Evolutionary conservation across 1,139 yeast genomes (phyloP), one percentile per base, ranked within the genome.

Genomic region (Pichia sp.): DNA sequence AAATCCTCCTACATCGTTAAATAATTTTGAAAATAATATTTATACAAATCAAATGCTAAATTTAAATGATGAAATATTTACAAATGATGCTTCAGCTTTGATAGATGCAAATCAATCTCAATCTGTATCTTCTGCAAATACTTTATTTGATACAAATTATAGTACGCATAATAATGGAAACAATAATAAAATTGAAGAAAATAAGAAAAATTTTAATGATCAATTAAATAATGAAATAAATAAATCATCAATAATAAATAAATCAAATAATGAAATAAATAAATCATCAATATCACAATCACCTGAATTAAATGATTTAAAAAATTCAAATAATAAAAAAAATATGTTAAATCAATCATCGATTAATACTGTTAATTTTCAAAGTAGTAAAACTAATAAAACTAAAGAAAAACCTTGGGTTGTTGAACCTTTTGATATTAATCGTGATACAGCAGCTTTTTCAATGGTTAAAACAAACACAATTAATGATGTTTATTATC

Each of bases 341-440:
- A 30, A 30, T 30, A 30, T 7, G 8, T 30, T 8, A 30, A 30
- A 30, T 30, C 18, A 18, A 18, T 18, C 18, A 18, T 18, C 18
- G 18, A 18, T 18, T 18, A 18, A 18, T 30, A 30, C 32, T 30
- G 8, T 7, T 30, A 30, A 30, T 30, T 7, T 7, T 30, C 6
- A 30, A 7, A 30, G 8, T 30, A 30, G 8, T 30, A 30, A 33
- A 11, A 33, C 11, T 69, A 51, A 32, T 3, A 43, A 30, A 8
- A 7, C 5, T 7, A 44, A 42, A 25, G 44, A 42, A 25, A 67
- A 80, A 31, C 59, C 59, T 52, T 81, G 86, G 86, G 68, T 81
- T 41, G 86, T 80, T 26, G 86, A 81, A 56, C 78, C 73, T 52
- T 76, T 79, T 59, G 73, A 75, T 51, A 58, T 74, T 39, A 67